Evolutionary conservation across 805 yeast species (phyloP).

Genomic region (Spathaspora sp.): DNA sequence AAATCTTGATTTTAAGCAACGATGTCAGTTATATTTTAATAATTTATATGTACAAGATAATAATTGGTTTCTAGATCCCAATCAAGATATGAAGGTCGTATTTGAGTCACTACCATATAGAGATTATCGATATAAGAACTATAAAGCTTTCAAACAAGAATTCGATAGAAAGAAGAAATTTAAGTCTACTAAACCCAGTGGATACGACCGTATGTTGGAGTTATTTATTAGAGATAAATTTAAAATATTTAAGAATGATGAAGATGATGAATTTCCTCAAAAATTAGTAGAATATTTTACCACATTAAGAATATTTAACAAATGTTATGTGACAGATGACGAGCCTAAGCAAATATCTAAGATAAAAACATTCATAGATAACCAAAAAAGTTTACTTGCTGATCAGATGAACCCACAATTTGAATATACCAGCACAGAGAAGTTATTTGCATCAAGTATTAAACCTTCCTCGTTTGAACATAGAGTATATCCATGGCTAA

Average conservation of each 20-base stretch:
- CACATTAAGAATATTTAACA: constrained; percentile 41
- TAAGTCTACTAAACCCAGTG: constrained; percentile 12
- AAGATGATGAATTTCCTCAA: constrained; percentile 9
- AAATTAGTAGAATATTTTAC: constrained; percentile 37
- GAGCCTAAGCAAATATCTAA: constrained; percentile 3
- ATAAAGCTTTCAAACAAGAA: constrained; percentile 23
- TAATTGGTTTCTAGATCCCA: constrained; percentile 41
- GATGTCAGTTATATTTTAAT: constrained; percentile 42
- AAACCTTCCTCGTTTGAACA: constrained; percentile 20
- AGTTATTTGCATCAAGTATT: too few species aligned
- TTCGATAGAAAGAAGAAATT: constrained; percentile 17
- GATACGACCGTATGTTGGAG: constrained; percentile 15
- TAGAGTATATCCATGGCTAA: constrained; percentile 37
- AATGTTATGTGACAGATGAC: constrained; percentile 33
- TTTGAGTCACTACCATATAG: constrained; percentile 20
- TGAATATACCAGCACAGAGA: not conserved
- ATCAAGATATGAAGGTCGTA: constrained; percentile 17
- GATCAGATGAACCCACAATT: not conserved
- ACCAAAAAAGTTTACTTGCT: not conserved
- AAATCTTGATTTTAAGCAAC: constrained; percentile 11
- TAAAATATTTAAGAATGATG: constrained; percentile 13
- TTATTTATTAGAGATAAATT: constrained; percentile 25
- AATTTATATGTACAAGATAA: constrained; percentile 31
- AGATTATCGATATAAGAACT: constrained; percentile 20
- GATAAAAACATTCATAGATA: not conserved